phyloP scores from a whole-genome alignment of 1,284 basidiomycete genomes.

The Ceratobasidium sp. region DNA sequence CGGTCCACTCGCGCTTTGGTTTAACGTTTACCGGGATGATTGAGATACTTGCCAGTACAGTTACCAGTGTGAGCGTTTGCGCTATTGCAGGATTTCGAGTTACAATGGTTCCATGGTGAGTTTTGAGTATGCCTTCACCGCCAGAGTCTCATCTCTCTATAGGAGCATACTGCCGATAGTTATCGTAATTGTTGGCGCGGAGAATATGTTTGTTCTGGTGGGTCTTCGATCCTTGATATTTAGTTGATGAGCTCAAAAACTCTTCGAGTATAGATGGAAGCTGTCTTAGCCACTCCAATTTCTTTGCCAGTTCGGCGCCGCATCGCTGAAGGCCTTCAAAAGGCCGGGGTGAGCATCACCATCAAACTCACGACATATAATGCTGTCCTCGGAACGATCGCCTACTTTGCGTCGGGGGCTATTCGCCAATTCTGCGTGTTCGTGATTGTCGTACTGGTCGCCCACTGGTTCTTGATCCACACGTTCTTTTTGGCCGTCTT shows the following conservation, averaged over 20 bases:
- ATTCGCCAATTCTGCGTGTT: conserved; percentile 94
- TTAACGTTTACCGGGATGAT: conserved; percentile 92
- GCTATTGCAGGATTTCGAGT: conserved; percentile 83
- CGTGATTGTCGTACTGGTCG: conserved; percentile 90
- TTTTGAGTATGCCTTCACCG: conserved; percentile 35
- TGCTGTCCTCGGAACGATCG: conserved; percentile 78
- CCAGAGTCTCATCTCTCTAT: conserved; percentile 42
- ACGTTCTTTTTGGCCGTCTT: conserved; percentile 91
- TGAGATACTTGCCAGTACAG: conserved; percentile 88
- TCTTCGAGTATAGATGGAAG: conserved; percentile 69
- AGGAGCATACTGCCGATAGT: conserved; percentile 91
- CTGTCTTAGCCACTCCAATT: conserved; percentile 88
- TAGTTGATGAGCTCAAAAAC: background rate
- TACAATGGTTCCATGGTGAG: conserved; percentile 85
- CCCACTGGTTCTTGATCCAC: conserved; percentile 94
- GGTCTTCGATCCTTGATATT: conserved; percentile 48
- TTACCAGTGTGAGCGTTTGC: conserved; percentile 91
- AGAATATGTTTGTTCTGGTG: conserved; percentile 96
- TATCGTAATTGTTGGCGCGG: conserved; percentile 93
- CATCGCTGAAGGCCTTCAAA: conserved; percentile 85
- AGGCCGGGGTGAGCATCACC: conserved; percentile 89
- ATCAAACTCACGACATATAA: conserved; percentile 91
- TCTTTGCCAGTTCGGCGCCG: conserved; percentile 90
- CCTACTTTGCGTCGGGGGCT: conserved; percentile 76
- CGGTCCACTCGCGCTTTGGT: conserved; percentile 90